Evolutionary conservation across 805 yeast species (phyloP).

Genomic region (Starmerella bombi): DNA sequence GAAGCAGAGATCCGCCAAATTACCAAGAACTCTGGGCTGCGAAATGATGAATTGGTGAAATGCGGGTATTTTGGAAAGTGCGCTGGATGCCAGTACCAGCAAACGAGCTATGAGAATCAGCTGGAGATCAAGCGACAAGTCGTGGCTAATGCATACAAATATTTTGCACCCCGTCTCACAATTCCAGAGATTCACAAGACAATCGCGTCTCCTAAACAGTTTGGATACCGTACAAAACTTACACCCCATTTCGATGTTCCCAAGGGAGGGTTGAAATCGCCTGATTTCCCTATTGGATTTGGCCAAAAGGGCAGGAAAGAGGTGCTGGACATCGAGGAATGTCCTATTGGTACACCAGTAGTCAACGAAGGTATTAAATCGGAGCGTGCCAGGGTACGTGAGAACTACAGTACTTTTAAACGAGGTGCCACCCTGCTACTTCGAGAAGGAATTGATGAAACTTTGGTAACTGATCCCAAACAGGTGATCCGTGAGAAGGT

Average conservation of each 20-base stretch:
- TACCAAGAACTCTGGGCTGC: slow-evolving; percentile 31
- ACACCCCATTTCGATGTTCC: slow-evolving; percentile 93
- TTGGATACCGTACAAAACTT: slow-evolving; percentile 74
- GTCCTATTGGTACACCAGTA: slow-evolving; percentile 73
- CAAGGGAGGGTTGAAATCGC: slow-evolving; percentile 24
- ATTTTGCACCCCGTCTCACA: slow-evolving; percentile 39
- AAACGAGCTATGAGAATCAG: slow-evolving; percentile 59
- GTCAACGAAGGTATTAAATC: slow-evolving; percentile 59
- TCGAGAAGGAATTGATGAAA: slow-evolving; percentile 39
- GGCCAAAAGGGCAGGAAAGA: slow-evolving; percentile 61
- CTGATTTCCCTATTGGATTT: slow-evolving; percentile 60
- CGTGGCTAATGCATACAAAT: slow-evolving; percentile 67
- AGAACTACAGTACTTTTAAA: slow-evolving; percentile 38
- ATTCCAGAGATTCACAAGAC: slow-evolving; percentile 55
- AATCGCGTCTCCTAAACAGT: slow-evolving; percentile 62
- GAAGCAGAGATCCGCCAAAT: slow-evolving; percentile 61
- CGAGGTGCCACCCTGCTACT: slow-evolving; percentile 79
- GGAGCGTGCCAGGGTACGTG: slow-evolving; percentile 48
- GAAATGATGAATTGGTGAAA: slow-evolving; percentile 47
- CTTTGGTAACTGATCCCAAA: slow-evolving; percentile 63
- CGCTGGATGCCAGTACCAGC: slow-evolving; percentile 91
- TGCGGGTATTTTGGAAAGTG: slow-evolving; percentile 85
- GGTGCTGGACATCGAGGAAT: slow-evolving; percentile 85
- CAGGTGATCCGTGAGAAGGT: slow-evolving; percentile 73
- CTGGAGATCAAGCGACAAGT: slow-evolving; percentile 58